phyloP scores from a whole-genome alignment of 2,329 filamentous ascomycete species.

The Periconia digitata region DNA sequence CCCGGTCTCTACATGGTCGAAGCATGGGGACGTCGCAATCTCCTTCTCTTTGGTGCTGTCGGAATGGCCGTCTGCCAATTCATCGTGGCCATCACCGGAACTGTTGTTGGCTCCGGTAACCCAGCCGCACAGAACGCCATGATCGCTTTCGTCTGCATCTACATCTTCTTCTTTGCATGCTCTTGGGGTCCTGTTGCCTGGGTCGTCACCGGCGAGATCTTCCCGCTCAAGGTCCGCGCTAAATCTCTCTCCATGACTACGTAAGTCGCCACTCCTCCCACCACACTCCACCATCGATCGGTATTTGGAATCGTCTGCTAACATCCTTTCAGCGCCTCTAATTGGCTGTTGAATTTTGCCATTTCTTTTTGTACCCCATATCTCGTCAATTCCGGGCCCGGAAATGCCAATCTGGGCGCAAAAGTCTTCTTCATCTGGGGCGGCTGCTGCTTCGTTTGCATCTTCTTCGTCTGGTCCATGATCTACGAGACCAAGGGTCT shows the following conservation, averaged over 20 bases:
- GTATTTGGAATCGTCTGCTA: no score
- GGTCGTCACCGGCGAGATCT: conserved; percentile 53
- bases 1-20: conserved; percentile 78
- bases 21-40: conserved; percentile 72
- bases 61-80: conserved; percentile 63
- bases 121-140: conserved; percentile 42
- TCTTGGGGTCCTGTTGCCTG: conserved; percentile 78
- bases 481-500: conserved; percentile 79
- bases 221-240: conserved; percentile 50
- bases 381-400: conserved; percentile 60
- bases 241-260: conserved; percentile 56
- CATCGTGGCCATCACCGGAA: conserved; percentile 46
- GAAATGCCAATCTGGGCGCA: conserved; percentile 65
- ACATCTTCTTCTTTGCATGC: conserved; percentile 79
- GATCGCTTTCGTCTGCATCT: conserved; percentile 60
- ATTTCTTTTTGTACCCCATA: conserved; percentile 66
- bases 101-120: conserved; percentile 40
- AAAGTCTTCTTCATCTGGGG: conserved; percentile 61
- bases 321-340: no score
- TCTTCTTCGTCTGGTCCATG: conserved; percentile 72
- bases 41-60: conserved; percentile 72
- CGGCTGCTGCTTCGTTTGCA: conserved; percentile 54
- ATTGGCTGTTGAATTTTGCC: conserved; percentile 56
- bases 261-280: no score
- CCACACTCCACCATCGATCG: no score